Percentiles rank a stretch among this genome's conserved stretches.
Conservation (phyloP, 192 early-diverging fungal species). For the Dissophora globulifera region DNA sequence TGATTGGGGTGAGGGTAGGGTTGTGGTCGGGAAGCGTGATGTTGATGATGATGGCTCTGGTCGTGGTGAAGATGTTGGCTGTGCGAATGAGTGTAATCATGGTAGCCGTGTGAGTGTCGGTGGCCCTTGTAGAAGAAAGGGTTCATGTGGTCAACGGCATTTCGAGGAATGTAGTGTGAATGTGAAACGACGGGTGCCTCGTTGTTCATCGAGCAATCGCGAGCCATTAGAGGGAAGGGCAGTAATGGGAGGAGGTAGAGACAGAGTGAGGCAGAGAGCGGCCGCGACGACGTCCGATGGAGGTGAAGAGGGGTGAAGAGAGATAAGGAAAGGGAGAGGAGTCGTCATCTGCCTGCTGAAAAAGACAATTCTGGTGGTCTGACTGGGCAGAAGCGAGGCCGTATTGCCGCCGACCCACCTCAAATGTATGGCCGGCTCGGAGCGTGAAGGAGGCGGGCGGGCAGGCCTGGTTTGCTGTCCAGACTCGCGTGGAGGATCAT, state of each 20-base stretch:
- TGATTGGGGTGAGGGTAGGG: neutral
- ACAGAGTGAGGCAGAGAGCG: neutral
- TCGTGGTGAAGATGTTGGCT: neutral
- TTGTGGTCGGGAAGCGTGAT: conserved; percentile 1
- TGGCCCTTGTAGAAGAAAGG: conserved; percentile 44
- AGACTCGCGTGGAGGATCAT: too few relatives aligned
- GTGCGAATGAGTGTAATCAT: conserved; percentile 8
- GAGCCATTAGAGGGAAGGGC: too few relatives aligned
- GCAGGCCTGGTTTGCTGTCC: too few relatives aligned
- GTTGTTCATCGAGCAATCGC: conserved; percentile 34
- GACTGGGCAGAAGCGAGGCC: too few relatives aligned
- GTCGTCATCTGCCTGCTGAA: too few relatives aligned
- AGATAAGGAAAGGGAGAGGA: neutral
- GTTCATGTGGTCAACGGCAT: conserved; percentile 45
- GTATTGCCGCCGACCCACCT: too few relatives aligned
- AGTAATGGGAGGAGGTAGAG: neutral
- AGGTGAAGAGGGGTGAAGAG: neutral
- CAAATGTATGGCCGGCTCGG: too few relatives aligned
- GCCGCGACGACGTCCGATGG: too few relatives aligned
- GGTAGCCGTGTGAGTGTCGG: conserved; percentile 10
- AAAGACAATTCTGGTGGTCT: too few relatives aligned
- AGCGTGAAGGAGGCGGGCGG: too few relatives aligned
- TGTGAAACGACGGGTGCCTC: conserved; percentile 11
- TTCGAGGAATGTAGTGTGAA: conserved; percentile 28
- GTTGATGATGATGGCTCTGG: neutral